Percentiles rank a stretch among this genome's conserved stretches.
phyloP scores from a whole-genome alignment of 139 green algal species.

The Chlamydomonas schloesseri region DNA sequence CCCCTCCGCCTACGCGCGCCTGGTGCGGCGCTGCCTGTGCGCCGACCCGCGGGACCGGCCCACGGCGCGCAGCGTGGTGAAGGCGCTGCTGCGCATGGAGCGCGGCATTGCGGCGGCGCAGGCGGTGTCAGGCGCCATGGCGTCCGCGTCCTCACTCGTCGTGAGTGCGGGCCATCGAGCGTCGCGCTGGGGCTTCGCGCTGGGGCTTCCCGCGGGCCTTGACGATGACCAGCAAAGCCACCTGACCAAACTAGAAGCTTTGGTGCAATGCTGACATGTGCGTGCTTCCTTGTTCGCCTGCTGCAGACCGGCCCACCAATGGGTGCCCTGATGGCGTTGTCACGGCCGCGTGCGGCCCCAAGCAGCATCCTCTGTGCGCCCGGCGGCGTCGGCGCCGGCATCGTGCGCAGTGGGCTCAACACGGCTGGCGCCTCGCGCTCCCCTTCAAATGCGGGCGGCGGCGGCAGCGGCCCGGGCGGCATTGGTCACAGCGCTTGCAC shows the following conservation, averaged over 20 bases:
- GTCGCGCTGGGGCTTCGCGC: neutral
- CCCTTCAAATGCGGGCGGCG: no score
- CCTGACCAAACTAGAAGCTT: no score
- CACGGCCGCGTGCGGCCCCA: neutral
- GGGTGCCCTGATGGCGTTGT: conserved; percentile 10
- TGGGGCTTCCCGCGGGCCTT: no score
- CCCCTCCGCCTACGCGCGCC: conserved; percentile 1
- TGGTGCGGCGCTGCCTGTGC: conserved; percentile 8
- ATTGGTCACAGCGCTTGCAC: no score
- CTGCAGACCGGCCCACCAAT: neutral
- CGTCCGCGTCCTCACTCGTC: neutral
- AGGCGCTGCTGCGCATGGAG: conserved; percentile 23
- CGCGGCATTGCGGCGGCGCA: neutral
- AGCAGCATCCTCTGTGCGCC: neutral
- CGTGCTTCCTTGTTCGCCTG: no score
- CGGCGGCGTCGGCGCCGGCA: no score
- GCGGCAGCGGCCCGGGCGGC: no score
- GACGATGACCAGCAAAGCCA: no score
- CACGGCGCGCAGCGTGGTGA: neutral
- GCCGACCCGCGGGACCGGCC: neutral
- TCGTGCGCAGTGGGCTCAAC: neutral
- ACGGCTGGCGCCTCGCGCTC: no score
- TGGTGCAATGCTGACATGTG: no score
- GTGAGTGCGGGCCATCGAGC: neutral
- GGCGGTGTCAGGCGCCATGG: neutral